Percentiles rank a stretch among this genome's conserved stretches.
Conservation (phyloP, 345 rosid genomes). For the Clausena lansium region DNA sequence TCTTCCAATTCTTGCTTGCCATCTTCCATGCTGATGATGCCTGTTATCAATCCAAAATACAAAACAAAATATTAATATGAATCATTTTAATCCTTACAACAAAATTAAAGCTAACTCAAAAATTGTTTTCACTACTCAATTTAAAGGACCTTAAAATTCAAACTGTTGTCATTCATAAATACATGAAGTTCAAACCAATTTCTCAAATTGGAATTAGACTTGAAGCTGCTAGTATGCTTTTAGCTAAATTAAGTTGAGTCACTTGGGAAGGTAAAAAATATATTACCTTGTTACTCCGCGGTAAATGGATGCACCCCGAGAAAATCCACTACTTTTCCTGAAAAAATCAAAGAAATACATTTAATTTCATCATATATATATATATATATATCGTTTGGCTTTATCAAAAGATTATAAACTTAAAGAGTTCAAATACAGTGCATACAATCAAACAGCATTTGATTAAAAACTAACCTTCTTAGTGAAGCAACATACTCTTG, state of each 20-base stretch:
- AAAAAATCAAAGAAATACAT: neutral
- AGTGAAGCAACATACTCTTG: slow-evolving; percentile 91
- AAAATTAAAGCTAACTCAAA: neutral
- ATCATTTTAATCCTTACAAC: neutral
- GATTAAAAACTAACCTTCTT: slow-evolving; percentile 54
- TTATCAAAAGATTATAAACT: neutral
- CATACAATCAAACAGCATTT: neutral
- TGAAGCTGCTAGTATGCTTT: neutral
- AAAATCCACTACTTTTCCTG: slow-evolving; percentile 98
- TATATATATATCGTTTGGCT: neutral
- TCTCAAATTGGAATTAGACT: neutral
- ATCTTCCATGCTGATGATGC: slow-evolving; percentile 97
- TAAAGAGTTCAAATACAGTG: neutral
- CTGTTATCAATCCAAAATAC: slow-evolving; percentile 27
- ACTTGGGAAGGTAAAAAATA: neutral
- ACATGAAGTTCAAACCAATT: neutral
- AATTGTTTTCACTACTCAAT: neutral
- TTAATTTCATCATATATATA: neutral
- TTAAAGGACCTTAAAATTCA: neutral
- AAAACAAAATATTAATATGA: neutral
- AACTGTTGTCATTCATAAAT: neutral
- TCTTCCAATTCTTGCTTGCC: slow-evolving; percentile 99
- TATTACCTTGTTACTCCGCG: slow-evolving; percentile 89
- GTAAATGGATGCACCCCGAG: slow-evolving; percentile 94
- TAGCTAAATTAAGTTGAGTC: neutral